These are phyloP conservation scores for Melanogaster broomeanus DNA, from an alignment of 768 basidiomycete genomes.

Conservation along the genomic window DNA sequence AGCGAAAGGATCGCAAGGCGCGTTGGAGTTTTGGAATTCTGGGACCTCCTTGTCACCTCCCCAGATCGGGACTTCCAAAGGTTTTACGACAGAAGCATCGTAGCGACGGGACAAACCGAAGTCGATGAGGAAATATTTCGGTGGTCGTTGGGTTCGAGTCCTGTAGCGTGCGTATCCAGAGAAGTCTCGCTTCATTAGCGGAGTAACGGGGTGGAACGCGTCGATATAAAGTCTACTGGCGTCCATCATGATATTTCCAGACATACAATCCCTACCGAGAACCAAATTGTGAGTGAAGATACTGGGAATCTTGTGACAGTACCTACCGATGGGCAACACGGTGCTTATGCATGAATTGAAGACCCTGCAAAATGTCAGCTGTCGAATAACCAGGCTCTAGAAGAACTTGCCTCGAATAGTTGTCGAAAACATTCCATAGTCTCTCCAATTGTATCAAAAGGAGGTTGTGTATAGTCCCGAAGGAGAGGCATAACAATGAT, in stretches of 20 bases:
- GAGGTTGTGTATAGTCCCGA: conserved; percentile 23
- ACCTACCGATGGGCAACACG: conserved; percentile 16
- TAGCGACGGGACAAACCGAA: conserved; percentile 38
- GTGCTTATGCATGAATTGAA: conserved; percentile 28
- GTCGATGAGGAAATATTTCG: conserved; percentile 38
- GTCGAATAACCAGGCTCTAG: neutral
- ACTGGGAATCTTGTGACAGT: too few relatives aligned
- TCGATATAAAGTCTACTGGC: conserved; percentile 23
- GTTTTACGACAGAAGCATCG: conserved; percentile 22
- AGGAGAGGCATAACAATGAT: conserved; percentile 39
- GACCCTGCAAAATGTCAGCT: conserved; percentile 10
- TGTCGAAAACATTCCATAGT: conserved; percentile 34
- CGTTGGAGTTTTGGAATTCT: conserved; percentile 31
- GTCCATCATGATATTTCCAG: conserved; percentile 37
- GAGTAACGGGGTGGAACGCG: conserved; percentile 29
- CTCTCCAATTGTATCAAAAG: conserved; percentile 35
- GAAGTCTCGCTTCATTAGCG: conserved; percentile 18
- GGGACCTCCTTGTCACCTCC: conserved; percentile 47
- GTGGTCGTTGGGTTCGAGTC: conserved; percentile 31
- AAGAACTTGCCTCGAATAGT: conserved; percentile 28
- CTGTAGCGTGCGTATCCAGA: conserved; percentile 20
- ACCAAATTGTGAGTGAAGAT: neutral
- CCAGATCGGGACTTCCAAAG: conserved; percentile 28
- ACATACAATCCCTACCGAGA: conserved; percentile 26
- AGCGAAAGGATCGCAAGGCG: conserved; percentile 39